phyloP scores from a whole-genome alignment of 441 rosid species.

The Syzygium malaccense region DNA sequence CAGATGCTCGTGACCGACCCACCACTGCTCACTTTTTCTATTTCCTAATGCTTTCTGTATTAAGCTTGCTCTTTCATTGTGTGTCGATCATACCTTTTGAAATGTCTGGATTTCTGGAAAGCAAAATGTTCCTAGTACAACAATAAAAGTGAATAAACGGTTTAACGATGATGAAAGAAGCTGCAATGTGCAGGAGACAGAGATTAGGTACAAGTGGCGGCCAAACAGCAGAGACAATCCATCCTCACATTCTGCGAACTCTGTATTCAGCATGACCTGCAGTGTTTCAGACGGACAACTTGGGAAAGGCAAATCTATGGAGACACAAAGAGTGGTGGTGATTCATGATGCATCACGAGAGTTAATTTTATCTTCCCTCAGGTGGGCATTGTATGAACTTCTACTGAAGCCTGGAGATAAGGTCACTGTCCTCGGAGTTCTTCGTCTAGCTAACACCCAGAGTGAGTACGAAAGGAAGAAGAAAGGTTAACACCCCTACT shows the following conservation, averaged over 20 bases:
- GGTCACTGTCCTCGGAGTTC: conserved; percentile 30
- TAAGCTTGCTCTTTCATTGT: background rate
- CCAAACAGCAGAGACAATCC: background rate
- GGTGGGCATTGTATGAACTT: conserved; percentile 24
- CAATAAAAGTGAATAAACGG: background rate
- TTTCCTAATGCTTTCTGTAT: background rate
- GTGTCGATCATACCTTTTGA: background rate
- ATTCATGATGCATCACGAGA: conserved; percentile 46
- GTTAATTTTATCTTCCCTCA: conserved; percentile 20
- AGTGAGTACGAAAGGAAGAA: conserved; percentile 27
- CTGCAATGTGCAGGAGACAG: background rate
- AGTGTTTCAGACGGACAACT: background rate
- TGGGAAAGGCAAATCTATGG: conserved; percentile 3
- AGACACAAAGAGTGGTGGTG: conserved; percentile 46
- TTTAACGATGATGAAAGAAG: background rate
- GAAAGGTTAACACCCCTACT: conserved; percentile 7
- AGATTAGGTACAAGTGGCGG: background rate
- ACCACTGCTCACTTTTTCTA: background rate
- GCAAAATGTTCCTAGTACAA: background rate
- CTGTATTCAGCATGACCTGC: background rate
- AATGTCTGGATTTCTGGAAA: no score
- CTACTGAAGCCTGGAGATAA: conserved; percentile 42
- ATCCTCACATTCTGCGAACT: background rate
- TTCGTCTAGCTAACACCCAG: conserved; percentile 52
- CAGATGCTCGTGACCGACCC: background rate